These are phyloP conservation scores for Tricholoma matsutake DNA, from an alignment of 768 basidiomycete genomes.

Conservation along the genomic window DNA sequence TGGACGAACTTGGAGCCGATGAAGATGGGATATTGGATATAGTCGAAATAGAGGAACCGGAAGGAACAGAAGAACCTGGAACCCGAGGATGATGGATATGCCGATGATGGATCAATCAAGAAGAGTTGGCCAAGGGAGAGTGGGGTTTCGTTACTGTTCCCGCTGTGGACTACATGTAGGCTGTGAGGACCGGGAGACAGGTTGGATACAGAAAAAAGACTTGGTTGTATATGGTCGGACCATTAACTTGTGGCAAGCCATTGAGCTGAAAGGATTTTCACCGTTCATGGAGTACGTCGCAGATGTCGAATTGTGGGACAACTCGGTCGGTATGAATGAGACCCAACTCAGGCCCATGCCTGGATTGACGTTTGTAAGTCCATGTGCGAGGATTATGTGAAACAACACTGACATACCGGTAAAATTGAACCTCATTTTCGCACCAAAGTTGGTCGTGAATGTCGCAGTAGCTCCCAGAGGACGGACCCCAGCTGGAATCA, in stretches of 20 bases:
- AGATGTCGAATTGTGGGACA: not conserved
- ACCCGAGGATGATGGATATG: not conserved
- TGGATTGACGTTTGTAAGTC: not conserved
- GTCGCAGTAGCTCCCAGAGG: not conserved
- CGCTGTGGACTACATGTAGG: conserved; percentile 18
- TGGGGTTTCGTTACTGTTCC: conserved; percentile 13
- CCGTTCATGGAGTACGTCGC: conserved; percentile 5
- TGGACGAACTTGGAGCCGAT: not conserved
- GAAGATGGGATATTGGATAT: too few species aligned
- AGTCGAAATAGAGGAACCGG: too few species aligned
- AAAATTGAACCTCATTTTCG: not conserved
- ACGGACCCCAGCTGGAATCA: not conserved
- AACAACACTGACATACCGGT: not conserved
- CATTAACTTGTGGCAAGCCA: not conserved
- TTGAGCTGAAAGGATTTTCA: not conserved
- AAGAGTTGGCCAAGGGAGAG: conserved; percentile 16
- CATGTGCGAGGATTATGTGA: not conserved
- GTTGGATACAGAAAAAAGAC: conserved; percentile 13
- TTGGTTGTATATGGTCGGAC: conserved; percentile 18
- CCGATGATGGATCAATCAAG: not conserved
- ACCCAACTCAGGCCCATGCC: not conserved
- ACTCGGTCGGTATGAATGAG: not conserved
- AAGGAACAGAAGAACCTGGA: too few species aligned
- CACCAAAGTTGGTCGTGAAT: not conserved
- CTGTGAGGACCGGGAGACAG: conserved; percentile 17